Conservation (phyloP, 2,329 filamentous ascomycete species). For the Fusarium transvaalense region DNA sequence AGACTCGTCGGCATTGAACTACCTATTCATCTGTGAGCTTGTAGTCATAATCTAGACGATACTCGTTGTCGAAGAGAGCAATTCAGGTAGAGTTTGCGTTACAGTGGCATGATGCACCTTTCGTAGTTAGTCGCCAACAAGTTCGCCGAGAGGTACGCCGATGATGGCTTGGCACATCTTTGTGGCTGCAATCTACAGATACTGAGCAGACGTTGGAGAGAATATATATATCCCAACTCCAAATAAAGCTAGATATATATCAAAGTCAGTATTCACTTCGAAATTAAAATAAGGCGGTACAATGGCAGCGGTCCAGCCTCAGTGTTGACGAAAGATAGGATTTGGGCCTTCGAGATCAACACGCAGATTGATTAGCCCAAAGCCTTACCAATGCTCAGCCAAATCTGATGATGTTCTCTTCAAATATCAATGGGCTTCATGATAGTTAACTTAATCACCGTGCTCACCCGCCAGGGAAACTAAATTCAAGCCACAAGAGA, state of each 20-base stretch:
- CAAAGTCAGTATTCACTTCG: not conserved
- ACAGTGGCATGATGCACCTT: slow-evolving; percentile 9
- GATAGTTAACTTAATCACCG: not conserved
- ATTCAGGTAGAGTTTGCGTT: slow-evolving; percentile 6
- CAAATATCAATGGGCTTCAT: too few relatives aligned
- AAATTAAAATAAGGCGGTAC: not conserved
- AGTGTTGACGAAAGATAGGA: not conserved
- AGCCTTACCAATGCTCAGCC: not conserved
- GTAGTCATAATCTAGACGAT: not conserved
- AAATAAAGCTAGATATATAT: not conserved
- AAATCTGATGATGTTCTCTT: not conserved
- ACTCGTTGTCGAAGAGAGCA: not conserved
- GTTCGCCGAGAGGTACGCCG: slow-evolving; percentile 37
- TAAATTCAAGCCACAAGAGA: not conserved
- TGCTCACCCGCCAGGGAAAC: not conserved
- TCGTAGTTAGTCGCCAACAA: not conserved
- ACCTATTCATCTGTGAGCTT: not conserved
- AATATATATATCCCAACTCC: not conserved
- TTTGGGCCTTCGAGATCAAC: not conserved
- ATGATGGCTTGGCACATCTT: slow-evolving; percentile 1
- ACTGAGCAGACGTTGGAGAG: not conserved
- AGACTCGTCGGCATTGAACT: not conserved
- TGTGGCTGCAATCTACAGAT: not conserved
- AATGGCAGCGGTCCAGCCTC: not conserved
- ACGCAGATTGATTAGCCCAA: not conserved